Conservation (phyloP, 768 basidiomycete genomes). For the Trametes sanguinea region DNA sequence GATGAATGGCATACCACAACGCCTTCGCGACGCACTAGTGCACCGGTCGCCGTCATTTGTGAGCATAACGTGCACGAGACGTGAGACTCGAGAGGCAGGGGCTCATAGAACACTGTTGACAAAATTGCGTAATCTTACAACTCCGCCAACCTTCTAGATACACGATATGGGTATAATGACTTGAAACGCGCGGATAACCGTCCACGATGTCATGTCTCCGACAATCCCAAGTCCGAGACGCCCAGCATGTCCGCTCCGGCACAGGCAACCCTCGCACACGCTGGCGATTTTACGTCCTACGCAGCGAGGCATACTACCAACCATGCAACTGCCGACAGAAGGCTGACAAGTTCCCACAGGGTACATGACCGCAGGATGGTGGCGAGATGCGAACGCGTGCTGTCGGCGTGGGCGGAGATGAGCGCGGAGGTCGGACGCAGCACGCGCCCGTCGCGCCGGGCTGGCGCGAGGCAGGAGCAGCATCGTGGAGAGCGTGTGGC, state of each 20-base stretch:
- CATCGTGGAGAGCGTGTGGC: background rate
- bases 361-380: slow-evolving; percentile 2
- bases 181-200: background rate
- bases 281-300: background rate
- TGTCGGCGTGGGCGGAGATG: slow-evolving; percentile 6
- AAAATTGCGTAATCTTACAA: too few species aligned
- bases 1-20: too few species aligned
- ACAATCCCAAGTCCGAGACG: background rate
- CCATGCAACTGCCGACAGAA: slow-evolving; percentile 17
- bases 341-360: slow-evolving; percentile 21
- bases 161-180: background rate
- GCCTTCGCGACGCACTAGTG: too few species aligned
- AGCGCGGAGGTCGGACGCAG: background rate
- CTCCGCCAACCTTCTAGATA: too few species aligned
- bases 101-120: too few species aligned
- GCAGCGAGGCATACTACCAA: slow-evolving; percentile 20
- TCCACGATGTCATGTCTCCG: background rate
- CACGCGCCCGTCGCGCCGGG: background rate
- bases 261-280: background rate
- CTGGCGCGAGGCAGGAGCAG: background rate
- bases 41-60: too few species aligned
- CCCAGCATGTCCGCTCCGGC: background rate
- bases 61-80: too few species aligned
- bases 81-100: too few species aligned
- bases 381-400: background rate